These are phyloP conservation scores for Sclerotinia glacialis DNA, from an alignment of 2,329 filamentous ascomycete species.

Conservation along the genomic window DNA sequence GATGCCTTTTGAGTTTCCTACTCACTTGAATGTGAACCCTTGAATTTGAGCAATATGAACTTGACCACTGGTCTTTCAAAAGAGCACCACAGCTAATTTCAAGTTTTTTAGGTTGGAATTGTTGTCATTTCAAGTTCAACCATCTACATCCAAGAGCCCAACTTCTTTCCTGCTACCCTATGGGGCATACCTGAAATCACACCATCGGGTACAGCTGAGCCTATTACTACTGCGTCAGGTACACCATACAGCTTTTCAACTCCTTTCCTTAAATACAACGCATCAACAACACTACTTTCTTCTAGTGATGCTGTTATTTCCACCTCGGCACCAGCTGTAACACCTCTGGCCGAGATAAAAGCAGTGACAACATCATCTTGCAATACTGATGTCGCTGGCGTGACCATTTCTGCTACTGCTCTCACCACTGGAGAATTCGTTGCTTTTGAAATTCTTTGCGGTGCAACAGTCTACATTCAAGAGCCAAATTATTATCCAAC, in stretches of 20 bases:
- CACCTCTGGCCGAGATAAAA: too few species aligned
- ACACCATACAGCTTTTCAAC: neutral
- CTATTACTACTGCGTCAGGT: neutral
- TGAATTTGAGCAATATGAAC: neutral
- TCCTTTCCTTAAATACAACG: neutral
- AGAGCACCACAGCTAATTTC: neutral
- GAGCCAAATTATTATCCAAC: neutral
- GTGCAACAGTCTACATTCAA: neutral
- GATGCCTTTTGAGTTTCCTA: neutral
- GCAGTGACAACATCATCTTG: neutral
- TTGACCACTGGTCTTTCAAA: neutral
- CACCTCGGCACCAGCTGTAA: neutral
- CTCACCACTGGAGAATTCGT: neutral
- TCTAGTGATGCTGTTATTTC: neutral
- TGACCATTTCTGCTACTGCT: neutral
- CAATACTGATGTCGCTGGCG: neutral
- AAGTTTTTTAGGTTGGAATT: neutral
- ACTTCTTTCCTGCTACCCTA: neutral
- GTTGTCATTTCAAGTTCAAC: conserved; percentile 11
- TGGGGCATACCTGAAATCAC: neutral
- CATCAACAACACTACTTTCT: neutral
- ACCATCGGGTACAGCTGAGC: neutral
- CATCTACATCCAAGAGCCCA: conserved; percentile 12
- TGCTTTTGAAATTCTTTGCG: neutral
- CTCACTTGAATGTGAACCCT: neutral